A percentile compares a stretch with the other conserved stretches of the same genome.
Evolutionary conservation across 1,284 basidiomycete species (phyloP).

Genomic region (Cryptococcus sp.): DNA sequence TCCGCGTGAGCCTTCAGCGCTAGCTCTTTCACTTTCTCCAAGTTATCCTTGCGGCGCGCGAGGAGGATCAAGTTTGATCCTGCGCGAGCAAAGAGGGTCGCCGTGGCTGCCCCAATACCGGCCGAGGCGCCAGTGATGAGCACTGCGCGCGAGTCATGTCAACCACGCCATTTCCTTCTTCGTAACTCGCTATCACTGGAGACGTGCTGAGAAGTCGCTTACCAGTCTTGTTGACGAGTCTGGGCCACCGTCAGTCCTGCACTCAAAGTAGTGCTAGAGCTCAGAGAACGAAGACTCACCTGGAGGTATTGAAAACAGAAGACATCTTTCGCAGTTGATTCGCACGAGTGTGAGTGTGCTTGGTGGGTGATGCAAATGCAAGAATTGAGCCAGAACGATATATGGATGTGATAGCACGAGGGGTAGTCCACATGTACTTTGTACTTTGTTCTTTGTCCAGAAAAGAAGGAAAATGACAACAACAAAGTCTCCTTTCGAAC

Average conservation of each 20-base stretch:
- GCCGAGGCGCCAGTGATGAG: constrained; percentile 50
- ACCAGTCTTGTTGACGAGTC: constrained; percentile 41
- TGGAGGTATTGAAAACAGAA: neutral
- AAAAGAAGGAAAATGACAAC: too few relatives aligned
- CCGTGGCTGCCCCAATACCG: constrained; percentile 50
- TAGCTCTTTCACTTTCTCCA: constrained; percentile 36
- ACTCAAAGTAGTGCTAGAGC: too few relatives aligned
- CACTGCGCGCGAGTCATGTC: constrained; percentile 18
- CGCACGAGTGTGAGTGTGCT: neutral
- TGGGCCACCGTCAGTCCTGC: neutral
- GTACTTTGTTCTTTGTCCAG: too few relatives aligned
- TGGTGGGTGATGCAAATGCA: neutral
- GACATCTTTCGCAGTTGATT: neutral
- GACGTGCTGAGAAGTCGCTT: neutral
- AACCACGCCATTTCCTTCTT: too few relatives aligned
- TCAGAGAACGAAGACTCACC: neutral
- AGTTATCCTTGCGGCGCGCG: constrained; percentile 42
- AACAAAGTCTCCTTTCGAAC: too few relatives aligned
- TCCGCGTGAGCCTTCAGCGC: constrained; percentile 27
- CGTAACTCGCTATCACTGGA: too few relatives aligned
- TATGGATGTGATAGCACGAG: neutral
- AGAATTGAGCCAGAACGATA: neutral
- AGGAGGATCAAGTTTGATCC: constrained; percentile 47
- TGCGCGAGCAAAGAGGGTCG: constrained; percentile 43
- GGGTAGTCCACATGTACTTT: neutral